Conservation (phyloP, 2,329 filamentous ascomycete species). For the Piedraia hortae region DNA sequence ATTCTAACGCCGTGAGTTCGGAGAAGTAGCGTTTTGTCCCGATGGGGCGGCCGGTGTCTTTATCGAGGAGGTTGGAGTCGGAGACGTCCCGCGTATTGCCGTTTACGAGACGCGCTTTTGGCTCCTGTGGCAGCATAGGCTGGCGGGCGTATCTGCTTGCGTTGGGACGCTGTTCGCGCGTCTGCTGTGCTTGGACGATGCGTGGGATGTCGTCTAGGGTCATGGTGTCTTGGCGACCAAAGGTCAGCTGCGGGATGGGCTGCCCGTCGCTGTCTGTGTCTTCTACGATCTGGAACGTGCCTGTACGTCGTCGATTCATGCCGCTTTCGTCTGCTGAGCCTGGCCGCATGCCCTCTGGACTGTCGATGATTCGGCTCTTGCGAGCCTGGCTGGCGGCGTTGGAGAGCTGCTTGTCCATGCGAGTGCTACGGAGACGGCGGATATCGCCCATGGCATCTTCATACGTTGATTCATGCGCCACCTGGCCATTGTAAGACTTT, state of each 20-base stretch:
- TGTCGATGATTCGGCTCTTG: conserved; percentile 78
- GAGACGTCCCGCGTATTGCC: conserved; percentile 42
- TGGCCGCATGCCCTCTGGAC: conserved; percentile 45
- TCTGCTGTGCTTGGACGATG: conserved; percentile 86
- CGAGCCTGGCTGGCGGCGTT: conserved; percentile 77
- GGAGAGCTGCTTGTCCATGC: conserved; percentile 80
- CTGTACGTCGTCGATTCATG: conserved; percentile 13
- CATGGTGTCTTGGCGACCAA: conserved; percentile 71
- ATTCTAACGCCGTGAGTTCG: conserved; percentile 79
- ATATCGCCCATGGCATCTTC: conserved; percentile 94
- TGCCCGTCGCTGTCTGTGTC: conserved; percentile 44
- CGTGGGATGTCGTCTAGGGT: conserved; percentile 89
- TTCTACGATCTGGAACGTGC: conserved; percentile 49
- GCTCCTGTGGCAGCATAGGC: conserved; percentile 36
- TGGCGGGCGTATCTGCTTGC: conserved; percentile 49
- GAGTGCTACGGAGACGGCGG: conserved; percentile 65
- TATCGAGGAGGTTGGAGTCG: conserved; percentile 13
- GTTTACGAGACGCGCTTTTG: conserved; percentile 38
- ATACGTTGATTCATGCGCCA: conserved; percentile 38
- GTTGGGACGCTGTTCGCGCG: conserved; percentile 63
- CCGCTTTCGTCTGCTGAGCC: conserved; percentile 34
- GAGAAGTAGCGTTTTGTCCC: conserved; percentile 71
- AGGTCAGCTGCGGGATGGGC: conserved; percentile 45
- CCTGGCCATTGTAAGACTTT: conserved; percentile 39
- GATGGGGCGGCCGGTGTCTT: conserved; percentile 20